Conservation (phyloP, 495 filamentous ascomycete genomes). For the Zalerion maritima region DNA sequence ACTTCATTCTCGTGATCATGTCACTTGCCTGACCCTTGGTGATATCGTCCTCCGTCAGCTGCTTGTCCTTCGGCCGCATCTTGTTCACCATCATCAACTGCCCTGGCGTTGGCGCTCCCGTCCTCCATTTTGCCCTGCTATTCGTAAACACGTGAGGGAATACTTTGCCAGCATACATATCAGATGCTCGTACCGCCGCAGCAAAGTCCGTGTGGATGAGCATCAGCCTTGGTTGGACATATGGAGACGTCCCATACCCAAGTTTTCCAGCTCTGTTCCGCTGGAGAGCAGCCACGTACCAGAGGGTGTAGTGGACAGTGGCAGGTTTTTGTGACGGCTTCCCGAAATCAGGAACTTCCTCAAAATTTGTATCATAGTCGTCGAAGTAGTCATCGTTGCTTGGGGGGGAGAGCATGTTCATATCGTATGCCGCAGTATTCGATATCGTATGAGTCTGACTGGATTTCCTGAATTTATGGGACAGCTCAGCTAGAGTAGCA, state of each 20-base stretch:
- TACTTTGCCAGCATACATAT: slow-evolving; percentile 55
- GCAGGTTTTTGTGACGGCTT: too few relatives aligned
- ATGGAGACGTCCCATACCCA: slow-evolving; percentile 39
- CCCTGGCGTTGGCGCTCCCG: slow-evolving; percentile 42
- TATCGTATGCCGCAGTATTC: too few relatives aligned
- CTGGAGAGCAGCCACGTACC: too few relatives aligned
- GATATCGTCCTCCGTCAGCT: slow-evolving; percentile 37
- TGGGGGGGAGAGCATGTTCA: too few relatives aligned
- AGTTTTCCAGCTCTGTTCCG: too few relatives aligned
- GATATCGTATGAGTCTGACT: too few relatives aligned
- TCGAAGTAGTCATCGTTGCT: too few relatives aligned
- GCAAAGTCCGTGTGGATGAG: slow-evolving; percentile 43
- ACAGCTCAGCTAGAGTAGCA: too few relatives aligned
- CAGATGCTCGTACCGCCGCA: slow-evolving; percentile 65
- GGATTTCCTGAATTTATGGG: too few relatives aligned
- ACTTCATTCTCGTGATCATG: slow-evolving; percentile 83
- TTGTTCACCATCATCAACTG: slow-evolving; percentile 66
- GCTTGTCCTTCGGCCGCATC: slow-evolving; percentile 37
- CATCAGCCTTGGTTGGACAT: slow-evolving; percentile 49
- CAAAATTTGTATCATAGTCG: slow-evolving; percentile 4
- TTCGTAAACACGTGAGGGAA: slow-evolving; percentile 47
- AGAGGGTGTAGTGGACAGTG: too few relatives aligned
- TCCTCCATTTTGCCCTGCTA: slow-evolving; percentile 50
- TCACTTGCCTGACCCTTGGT: slow-evolving; percentile 76
- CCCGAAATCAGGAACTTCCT: slow-evolving; percentile 22